A percentile compares a stretch with the other conserved stretches of the same genome.
Evolutionary conservation across 2,329 filamentous ascomycete genomes (phyloP).

Genomic region (Fusarium sp.): DNA sequence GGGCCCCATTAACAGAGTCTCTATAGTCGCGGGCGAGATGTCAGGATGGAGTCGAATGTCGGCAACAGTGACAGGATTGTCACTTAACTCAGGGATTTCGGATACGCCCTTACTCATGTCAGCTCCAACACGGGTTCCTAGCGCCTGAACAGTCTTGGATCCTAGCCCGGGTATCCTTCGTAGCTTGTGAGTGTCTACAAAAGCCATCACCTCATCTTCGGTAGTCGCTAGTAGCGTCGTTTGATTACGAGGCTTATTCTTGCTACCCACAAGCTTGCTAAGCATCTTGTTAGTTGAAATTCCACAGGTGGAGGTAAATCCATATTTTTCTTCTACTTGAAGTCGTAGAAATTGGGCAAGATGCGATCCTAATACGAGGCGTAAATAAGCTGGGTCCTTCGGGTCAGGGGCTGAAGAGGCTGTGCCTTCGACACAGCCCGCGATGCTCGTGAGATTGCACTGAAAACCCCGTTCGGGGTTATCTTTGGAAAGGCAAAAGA

Average conservation of each 20-base stretch:
- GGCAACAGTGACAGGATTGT: constrained; percentile 67
- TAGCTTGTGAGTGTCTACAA: constrained; percentile 81
- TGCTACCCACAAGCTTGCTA: constrained; percentile 84
- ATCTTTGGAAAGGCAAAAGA: constrained; percentile 78
- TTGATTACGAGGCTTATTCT: constrained; percentile 88
- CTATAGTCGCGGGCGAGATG: constrained; percentile 73
- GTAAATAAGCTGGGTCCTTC: constrained; percentile 60
- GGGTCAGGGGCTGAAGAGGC: constrained; percentile 40
- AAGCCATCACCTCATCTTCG: constrained; percentile 66
- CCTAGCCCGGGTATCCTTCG: constrained; percentile 88
- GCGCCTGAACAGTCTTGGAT: constrained; percentile 66
- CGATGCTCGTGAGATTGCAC: constrained; percentile 77
- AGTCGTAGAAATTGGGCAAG: constrained; percentile 79
- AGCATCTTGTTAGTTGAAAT: constrained; percentile 89
- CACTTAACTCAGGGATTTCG: constrained; percentile 47
- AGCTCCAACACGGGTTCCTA: constrained; percentile 66
- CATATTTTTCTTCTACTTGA: constrained; percentile 78
- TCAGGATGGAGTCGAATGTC: constrained; percentile 71
- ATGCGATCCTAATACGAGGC: constrained; percentile 82
- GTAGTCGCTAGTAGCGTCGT: constrained; percentile 82
- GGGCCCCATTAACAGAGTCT: constrained; percentile 75
- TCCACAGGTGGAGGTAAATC: constrained; percentile 89
- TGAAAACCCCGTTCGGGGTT: constrained; percentile 84
- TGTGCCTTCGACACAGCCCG: constrained; percentile 66
- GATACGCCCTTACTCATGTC: constrained; percentile 49